Conservation (phyloP, 2,329 filamentous ascomycete species). For the Phaeosphaeriaceae sp. region DNA sequence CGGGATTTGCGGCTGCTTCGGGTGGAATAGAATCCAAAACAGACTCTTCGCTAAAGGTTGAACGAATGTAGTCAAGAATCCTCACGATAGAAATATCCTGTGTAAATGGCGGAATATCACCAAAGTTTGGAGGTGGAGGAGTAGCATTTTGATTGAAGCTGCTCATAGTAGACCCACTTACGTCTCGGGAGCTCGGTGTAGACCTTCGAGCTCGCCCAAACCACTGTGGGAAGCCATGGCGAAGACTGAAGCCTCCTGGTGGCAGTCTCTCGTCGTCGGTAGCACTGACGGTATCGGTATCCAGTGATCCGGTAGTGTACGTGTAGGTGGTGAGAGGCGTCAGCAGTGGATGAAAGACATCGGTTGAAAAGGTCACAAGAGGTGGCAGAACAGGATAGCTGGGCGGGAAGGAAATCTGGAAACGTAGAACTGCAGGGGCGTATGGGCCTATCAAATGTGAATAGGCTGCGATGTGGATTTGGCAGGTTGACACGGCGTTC, state of each 20-base stretch:
- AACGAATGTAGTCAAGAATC: conserved; percentile 80
- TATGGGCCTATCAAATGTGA: conserved; percentile 74
- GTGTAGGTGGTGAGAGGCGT: conserved; percentile 94
- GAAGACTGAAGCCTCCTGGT: conserved; percentile 86
- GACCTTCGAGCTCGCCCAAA: conserved; percentile 61
- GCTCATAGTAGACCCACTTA: conserved; percentile 36
- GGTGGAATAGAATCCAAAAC: conserved; percentile 81
- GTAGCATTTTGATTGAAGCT: conserved; percentile 27
- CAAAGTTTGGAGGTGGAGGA: conserved; percentile 18
- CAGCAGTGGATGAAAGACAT: conserved; percentile 93
- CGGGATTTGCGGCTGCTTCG: conserved; percentile 83
- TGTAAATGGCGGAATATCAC: conserved; percentile 9
- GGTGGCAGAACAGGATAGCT: conserved; percentile 81
- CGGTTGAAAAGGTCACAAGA: conserved; percentile 84
- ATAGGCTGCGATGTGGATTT: conserved; percentile 17
- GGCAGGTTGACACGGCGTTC: conserved; percentile 10
- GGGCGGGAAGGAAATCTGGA: conserved; percentile 86
- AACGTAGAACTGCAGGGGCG: conserved; percentile 82
- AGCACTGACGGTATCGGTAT: conserved; percentile 80
- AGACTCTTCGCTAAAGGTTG: conserved; percentile 77
- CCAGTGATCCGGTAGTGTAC: conserved; percentile 76
- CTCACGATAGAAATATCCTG: conserved; percentile 51
- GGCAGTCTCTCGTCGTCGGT: conserved; percentile 82
- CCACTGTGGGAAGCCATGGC: conserved; percentile 91
- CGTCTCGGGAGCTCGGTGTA: conserved; percentile 39